Evolutionary conservation across 2,329 filamentous ascomycete species (phyloP), one percentile per base, ranked within the genome.

Genomic region (Aspergillus chevalieri): DNA sequence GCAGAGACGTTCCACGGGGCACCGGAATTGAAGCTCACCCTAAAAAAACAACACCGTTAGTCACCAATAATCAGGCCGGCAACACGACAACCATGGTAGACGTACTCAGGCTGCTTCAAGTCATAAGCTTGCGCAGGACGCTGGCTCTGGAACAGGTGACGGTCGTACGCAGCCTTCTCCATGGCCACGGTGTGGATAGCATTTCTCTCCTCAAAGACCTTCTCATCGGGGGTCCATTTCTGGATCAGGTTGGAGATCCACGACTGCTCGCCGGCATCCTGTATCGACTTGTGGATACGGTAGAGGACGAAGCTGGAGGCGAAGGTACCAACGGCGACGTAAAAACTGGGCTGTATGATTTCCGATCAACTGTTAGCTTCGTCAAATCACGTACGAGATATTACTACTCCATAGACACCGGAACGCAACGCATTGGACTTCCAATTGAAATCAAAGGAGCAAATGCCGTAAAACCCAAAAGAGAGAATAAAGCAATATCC

Each of bases 101-200:
- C 83, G 54, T 78, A 87, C 84, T 87, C 84, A 30, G 80, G 82
- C 59, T 79, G 82, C 63, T 70, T 79, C 66, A 86, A 65, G 17
- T 81, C 74, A 42, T 82, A 70, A 47, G 69, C 72, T 56, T 74
- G 68, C 19, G 69, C 60, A 17, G 61, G 61, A 24, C 57, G 60
- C 49, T 69, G 66, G 51, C 69, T 73, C 26, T 75, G 71, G 64
- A 85, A 84, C 57, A 86, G 65, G 57, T 83, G 79, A 52, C 80
- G 72, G 64, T 87, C 83, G 46, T 74, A 69, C 33, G 79, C 83
- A 21, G 82, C 83, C 68, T 81, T 78, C 71, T 86, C 81, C 54
- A 85, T 69, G 56, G 79, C 77, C 51, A 74, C 71, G 9, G 79
- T 80, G 66, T 84, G 83, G 46, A 84, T 62, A 48, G 78, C 76